Base-by-base conservation (phyloP, 2,329 filamentous ascomycete genomes). In the Sporothrix humicola region DNA sequence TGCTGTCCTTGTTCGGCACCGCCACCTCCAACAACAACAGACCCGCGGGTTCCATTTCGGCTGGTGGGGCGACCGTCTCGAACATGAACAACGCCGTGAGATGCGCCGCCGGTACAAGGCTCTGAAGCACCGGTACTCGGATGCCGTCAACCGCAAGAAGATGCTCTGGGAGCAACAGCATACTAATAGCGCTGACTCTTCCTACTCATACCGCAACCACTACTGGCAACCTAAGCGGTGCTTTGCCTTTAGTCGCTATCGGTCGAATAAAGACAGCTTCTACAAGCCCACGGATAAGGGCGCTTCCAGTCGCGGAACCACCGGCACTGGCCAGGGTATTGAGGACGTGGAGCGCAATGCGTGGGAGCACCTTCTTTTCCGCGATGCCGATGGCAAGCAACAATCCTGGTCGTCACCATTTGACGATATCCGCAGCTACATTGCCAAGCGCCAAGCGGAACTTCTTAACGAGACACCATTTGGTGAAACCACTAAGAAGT, bases 21-120 rank as follows among this genome's bases (percentile, higher is more conserved):
- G 77, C 20, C 80, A 82, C 59, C 79, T 79, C 15, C 80, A 82
- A 15, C 80, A 82, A 58, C 85, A 87, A 75, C 86, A 87, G 75
- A 80, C 77, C 48, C 85, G 88, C 50, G 78, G 78, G 50, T 87
- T 88, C 74, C 85, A 86, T 74, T 84, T 88, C 74, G 84, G 82
- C 70, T 76, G 83, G 20, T 88, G 86, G 84, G 82, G 83, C 8
- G 82, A 81, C 44, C 82, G 82, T 61, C 76, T 83, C 42, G 83
- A 86, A 75, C 79, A 81, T 15, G 81, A 84, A 20, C 79, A 81
- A 23, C 81, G 83, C 54, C 82, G 81, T 59, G 84, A 87, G 70
- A 75, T 83, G 44, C 83, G 83, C 69, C 84, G 83, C 59, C 86
- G 84, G 13, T 81, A 84, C 74, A 82, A 83, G 71, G 74, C 78